A percentile compares a stretch with the other conserved stretches of the same genome.
These are phyloP conservation scores for Allium fistulosum DNA, from an alignment of 106 monocot genomes.

Conservation along the genomic window DNA sequence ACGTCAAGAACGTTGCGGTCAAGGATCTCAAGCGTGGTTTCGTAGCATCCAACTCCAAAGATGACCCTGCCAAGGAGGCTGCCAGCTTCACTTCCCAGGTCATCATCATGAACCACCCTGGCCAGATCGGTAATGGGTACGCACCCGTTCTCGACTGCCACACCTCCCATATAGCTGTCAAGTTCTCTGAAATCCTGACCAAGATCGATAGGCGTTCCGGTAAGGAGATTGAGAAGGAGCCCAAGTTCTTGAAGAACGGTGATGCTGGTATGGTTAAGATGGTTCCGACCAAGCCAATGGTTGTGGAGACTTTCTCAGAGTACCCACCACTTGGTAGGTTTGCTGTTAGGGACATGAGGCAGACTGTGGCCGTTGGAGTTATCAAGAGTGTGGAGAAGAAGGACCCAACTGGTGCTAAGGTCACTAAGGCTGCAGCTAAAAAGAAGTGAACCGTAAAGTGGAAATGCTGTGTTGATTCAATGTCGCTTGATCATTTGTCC, in stretches of 20 bases:
- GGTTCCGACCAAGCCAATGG: slow-evolving; percentile 70
- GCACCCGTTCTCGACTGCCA: slow-evolving; percentile 44
- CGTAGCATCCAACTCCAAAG: slow-evolving; percentile 58
- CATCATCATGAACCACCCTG: slow-evolving; percentile 42
- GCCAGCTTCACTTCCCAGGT: slow-evolving; percentile 37
- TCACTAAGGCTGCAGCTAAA: slow-evolving; percentile 57
- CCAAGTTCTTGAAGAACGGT: slow-evolving; percentile 59
- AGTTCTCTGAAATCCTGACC: slow-evolving; percentile 39
- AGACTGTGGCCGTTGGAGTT: slow-evolving; percentile 71
- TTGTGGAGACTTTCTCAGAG: slow-evolving; percentile 64
- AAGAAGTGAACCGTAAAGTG: slow-evolving; percentile 35
- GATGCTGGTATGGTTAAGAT: slow-evolving; percentile 72
- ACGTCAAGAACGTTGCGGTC: slow-evolving; percentile 61
- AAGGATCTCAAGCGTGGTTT: slow-evolving; percentile 66
- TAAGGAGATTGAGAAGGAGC: slow-evolving; percentile 52
- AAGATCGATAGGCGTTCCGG: slow-evolving; percentile 42
- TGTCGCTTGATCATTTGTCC: background rate
- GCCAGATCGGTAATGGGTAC: slow-evolving; percentile 45
- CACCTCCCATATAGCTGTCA: slow-evolving; percentile 44
- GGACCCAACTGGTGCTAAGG: slow-evolving; percentile 57
- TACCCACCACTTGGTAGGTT: slow-evolving; percentile 63
- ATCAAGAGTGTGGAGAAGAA: slow-evolving; percentile 73
- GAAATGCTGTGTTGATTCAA: background rate
- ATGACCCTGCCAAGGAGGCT: slow-evolving; percentile 51
- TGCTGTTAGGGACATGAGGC: slow-evolving; percentile 70